These are phyloP conservation scores for Nicotiana tomentosiformis DNA, from an alignment of 257 asterid genomes.

Conservation along the genomic window DNA sequence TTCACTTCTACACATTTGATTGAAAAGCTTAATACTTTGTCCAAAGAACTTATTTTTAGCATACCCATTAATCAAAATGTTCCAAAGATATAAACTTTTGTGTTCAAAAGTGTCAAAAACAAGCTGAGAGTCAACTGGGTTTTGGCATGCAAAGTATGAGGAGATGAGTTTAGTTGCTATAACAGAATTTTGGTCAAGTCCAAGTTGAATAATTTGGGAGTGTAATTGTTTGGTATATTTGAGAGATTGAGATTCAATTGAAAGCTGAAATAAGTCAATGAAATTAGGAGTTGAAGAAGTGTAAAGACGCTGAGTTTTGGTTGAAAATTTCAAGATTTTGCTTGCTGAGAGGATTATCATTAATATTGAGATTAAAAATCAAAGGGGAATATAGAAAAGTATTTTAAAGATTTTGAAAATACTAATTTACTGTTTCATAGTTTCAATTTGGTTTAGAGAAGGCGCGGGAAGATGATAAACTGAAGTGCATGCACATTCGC, in stretches of 20 bases:
- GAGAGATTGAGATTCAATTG: slow-evolving; percentile 37
- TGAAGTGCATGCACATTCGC: background rate
- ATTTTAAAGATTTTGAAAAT: too few relatives aligned
- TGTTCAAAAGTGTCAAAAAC: slow-evolving; percentile 34
- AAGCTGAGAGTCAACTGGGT: slow-evolving; percentile 27
- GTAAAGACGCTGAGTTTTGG: slow-evolving; percentile 12
- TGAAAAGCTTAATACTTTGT: slow-evolving; percentile 43
- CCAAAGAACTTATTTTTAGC: slow-evolving; percentile 29
- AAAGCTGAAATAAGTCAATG: slow-evolving; percentile 30
- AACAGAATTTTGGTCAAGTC: slow-evolving; percentile 43
- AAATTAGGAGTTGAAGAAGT: slow-evolving; percentile 22
- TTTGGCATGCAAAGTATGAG: slow-evolving; percentile 32
- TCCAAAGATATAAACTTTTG: slow-evolving; percentile 45
- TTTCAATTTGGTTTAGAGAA: background rate
- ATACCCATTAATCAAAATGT: slow-evolving; percentile 52
- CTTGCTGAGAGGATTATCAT: slow-evolving; percentile 28
- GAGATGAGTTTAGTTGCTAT: slow-evolving; percentile 58
- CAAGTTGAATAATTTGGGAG: slow-evolving; percentile 35
- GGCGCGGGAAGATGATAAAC: background rate
- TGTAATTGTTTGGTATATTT: slow-evolving; percentile 36
- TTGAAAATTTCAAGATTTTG: slow-evolving; percentile 9
- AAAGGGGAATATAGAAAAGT: background rate
- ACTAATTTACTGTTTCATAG: background rate
- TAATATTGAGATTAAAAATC: background rate
- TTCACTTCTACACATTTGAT: slow-evolving; percentile 29